Conservation (phyloP, 495 filamentous ascomycete species). For the Penicillium fimorum region DNA sequence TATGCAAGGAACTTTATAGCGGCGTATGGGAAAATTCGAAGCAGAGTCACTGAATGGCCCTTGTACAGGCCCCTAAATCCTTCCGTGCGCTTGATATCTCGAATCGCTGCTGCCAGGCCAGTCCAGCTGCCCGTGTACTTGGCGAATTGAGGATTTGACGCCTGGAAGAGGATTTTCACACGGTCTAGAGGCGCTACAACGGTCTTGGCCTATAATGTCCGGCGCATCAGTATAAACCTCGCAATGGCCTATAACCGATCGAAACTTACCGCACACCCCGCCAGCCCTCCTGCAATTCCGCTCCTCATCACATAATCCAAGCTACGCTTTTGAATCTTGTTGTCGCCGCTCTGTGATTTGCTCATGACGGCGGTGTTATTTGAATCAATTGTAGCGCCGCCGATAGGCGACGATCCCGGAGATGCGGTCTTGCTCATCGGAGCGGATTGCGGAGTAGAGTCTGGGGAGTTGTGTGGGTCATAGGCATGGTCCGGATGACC, state of each 20-base stretch:
- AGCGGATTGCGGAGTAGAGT: slow-evolving; percentile 22
- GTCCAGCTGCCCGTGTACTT: slow-evolving; percentile 89
- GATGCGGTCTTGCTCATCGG: slow-evolving; percentile 41
- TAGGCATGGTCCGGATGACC: slow-evolving; percentile 34
- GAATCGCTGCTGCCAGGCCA: slow-evolving; percentile 73
- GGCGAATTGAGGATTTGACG: slow-evolving; percentile 86
- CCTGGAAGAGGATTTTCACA: slow-evolving; percentile 98
- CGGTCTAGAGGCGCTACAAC: slow-evolving; percentile 93
- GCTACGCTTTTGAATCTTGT: slow-evolving; percentile 63
- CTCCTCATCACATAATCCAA: slow-evolving; percentile 78
- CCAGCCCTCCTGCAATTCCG: slow-evolving; percentile 81
- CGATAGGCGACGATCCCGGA: slow-evolving; percentile 25
- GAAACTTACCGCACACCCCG: slow-evolving; percentile 75
- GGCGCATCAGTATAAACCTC: slow-evolving; percentile 6
- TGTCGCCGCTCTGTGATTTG: slow-evolving; percentile 19
- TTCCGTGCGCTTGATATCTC: slow-evolving; percentile 74
- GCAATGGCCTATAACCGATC: neutral
- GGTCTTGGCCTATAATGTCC: slow-evolving; percentile 75
- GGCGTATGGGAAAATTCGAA: slow-evolving; percentile 96
- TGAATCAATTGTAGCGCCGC: slow-evolving; percentile 15
- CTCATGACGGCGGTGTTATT: slow-evolving; percentile 10
- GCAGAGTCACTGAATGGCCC: slow-evolving; percentile 88
- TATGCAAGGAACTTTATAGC: slow-evolving; percentile 97
- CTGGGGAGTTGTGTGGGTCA: slow-evolving; percentile 14
- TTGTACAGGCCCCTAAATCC: slow-evolving; percentile 78